Percentiles rank a stretch among this genome's conserved stretches.
Conservation (phyloP, 2,329 filamentous ascomycete species). For the Bipolaris cookei region DNA sequence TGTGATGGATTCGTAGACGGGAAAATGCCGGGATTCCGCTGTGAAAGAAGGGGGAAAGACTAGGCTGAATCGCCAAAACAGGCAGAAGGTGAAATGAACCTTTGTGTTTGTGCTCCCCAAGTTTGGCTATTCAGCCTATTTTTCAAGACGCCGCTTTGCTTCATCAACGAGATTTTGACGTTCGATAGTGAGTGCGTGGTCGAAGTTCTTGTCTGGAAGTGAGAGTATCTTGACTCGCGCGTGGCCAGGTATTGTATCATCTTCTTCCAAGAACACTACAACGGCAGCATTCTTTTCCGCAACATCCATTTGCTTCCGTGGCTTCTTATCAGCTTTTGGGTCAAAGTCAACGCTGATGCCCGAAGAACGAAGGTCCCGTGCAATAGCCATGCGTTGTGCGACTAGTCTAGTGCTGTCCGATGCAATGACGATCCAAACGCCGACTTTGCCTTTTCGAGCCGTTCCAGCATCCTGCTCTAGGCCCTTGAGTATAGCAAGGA, state of each 20-base stretch:
- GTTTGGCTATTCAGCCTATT: slow-evolving; percentile 13
- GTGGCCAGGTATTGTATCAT: slow-evolving; percentile 75
- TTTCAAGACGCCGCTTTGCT: slow-evolving; percentile 53
- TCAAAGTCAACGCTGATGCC: slow-evolving; percentile 87
- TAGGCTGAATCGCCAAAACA: background rate
- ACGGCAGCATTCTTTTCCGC: slow-evolving; percentile 73
- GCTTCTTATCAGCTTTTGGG: slow-evolving; percentile 84
- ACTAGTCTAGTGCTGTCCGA: slow-evolving; percentile 76
- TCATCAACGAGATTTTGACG: slow-evolving; percentile 66
- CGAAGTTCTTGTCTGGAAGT: slow-evolving; percentile 78
- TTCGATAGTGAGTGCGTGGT: slow-evolving; percentile 69
- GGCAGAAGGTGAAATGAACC: slow-evolving; percentile 1
- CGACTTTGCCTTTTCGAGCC: slow-evolving; percentile 66
- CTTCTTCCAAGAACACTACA: slow-evolving; percentile 83
- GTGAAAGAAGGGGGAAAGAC: background rate
- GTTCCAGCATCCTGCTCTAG: slow-evolving; percentile 67
- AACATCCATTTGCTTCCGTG: slow-evolving; percentile 83
- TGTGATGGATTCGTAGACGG: slow-evolving; percentile 1
- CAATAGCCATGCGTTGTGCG: slow-evolving; percentile 82
- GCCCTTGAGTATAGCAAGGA: slow-evolving; percentile 86
- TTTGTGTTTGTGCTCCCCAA: background rate
- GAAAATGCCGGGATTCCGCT: background rate
- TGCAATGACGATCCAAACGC: slow-evolving; percentile 84
- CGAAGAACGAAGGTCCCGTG: slow-evolving; percentile 75
- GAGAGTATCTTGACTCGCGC: slow-evolving; percentile 81